These are phyloP conservation scores for Inosperma sp. DNA, from an alignment of 768 basidiomycete genomes.

Conservation along the genomic window DNA sequence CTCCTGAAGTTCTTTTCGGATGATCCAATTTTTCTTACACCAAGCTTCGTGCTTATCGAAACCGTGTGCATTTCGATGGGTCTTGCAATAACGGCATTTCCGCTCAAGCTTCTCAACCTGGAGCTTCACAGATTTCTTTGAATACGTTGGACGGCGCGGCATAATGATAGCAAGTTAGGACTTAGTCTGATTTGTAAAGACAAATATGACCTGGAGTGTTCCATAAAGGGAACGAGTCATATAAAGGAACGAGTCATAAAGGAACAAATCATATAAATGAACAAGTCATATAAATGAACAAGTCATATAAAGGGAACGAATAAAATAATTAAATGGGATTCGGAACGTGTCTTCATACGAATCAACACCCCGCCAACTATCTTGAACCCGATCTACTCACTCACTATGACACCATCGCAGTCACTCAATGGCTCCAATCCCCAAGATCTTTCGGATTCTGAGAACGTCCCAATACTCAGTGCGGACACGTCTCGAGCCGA, in stretches of 20 bases:
- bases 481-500: background rate
- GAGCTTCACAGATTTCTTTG: background rate
- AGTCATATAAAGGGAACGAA: no score
- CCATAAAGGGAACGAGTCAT: background rate
- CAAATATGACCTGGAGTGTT: background rate
- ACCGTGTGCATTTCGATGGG: constrained; percentile 4
- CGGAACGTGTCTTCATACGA: no score
- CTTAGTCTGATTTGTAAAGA: background rate
- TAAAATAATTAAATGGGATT: no score
- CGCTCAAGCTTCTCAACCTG: background rate
- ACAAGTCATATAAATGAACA: no score
- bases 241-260: background rate
- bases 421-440: background rate
- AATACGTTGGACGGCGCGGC: background rate
- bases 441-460: background rate
- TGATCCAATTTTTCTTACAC: constrained; percentile 11
- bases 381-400: no score
- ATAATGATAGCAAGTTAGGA: no score
- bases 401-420: constrained; percentile 2
- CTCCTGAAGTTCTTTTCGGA: constrained; percentile 8
- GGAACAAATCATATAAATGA: no score
- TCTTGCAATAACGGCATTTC: constrained; percentile 12
- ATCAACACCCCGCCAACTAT: background rate
- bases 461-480: background rate
- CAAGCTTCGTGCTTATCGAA: constrained; percentile 11